A percentile compares a stretch with the other conserved stretches of the same genome.
phyloP scores from a whole-genome alignment of 2,329 filamentous ascomycete species.

The Paramyrothecium sp. region DNA sequence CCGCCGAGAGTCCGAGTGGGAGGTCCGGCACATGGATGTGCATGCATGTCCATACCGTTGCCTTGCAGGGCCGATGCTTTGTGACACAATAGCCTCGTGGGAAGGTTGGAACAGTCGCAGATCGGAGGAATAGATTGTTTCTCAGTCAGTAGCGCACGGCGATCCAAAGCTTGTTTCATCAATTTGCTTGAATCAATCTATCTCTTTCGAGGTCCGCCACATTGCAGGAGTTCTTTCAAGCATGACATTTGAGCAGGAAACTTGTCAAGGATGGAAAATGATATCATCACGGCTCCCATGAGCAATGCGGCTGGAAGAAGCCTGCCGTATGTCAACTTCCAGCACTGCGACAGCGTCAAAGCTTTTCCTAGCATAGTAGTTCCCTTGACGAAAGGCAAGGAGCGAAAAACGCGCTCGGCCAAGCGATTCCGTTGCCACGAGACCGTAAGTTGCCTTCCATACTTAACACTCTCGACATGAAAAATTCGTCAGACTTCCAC shows the following conservation, averaged over 20 bases:
- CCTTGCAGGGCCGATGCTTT: not conserved
- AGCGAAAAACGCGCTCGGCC: not conserved
- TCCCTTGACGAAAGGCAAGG: not conserved
- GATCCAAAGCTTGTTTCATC: no score
- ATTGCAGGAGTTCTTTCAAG: not conserved
- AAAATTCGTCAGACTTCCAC: not conserved
- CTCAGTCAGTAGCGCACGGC: no score
- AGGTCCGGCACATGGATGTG: not conserved
- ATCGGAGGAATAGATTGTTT: not conserved
- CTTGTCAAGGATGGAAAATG: not conserved
- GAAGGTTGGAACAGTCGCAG: not conserved
- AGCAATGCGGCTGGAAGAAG: not conserved
- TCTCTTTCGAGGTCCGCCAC: no score
- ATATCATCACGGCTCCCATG: not conserved
- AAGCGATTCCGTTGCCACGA: not conserved
- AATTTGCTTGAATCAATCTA: no score
- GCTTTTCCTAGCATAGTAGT: not conserved
- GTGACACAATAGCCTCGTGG: not conserved
- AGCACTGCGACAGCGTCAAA: not conserved
- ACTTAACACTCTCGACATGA: not conserved
- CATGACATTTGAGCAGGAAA: not conserved
- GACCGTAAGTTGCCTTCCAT: not conserved
- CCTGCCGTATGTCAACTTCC: not conserved
- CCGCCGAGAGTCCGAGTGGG: not conserved
- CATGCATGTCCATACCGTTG: not conserved